Evolutionary conservation across 2,329 filamentous ascomycete species (phyloP).

Genomic region (Clarireedia monteithiana): DNA sequence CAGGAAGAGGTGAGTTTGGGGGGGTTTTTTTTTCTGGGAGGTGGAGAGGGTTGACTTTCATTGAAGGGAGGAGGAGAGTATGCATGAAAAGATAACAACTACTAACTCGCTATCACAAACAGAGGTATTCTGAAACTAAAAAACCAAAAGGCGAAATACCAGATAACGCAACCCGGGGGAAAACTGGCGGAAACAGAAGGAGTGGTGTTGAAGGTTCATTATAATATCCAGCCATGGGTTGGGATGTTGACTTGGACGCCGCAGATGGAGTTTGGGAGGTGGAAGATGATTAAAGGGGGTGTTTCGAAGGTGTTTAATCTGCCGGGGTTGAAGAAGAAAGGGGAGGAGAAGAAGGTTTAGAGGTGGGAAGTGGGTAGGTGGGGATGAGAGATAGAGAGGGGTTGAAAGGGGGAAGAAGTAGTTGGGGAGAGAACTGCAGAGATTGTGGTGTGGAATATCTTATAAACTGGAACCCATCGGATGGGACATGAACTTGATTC

Average conservation of each 20-base stretch:
- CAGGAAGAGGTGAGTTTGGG: conserved; percentile 22
- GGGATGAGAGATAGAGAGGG: not conserved
- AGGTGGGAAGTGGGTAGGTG: not conserved
- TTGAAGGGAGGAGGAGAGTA: not conserved
- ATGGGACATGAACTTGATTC: not conserved
- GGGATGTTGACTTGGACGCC: conserved; percentile 76
- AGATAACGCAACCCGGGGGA: conserved; percentile 84
- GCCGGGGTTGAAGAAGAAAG: conserved; percentile 51
- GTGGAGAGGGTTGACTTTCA: not conserved
- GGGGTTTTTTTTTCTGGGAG: not conserved
- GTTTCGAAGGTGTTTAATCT: conserved; percentile 56
- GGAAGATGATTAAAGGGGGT: conserved; percentile 60
- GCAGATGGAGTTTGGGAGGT: conserved; percentile 45
- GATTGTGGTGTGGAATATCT: not conserved
- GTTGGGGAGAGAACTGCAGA: not conserved
- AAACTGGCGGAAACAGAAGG: conserved; percentile 66
- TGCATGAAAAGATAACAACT: not conserved
- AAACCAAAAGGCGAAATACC: conserved; percentile 91
- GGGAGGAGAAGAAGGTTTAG: conserved; percentile 28
- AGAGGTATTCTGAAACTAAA: conserved; percentile 69
- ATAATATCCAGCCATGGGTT: conserved; percentile 98
- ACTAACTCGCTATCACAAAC: not conserved
- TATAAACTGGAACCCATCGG: not conserved
- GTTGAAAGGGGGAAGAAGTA: not conserved
- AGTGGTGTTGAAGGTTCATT: conserved; percentile 74